Evolutionary conservation across 208 protist species (phyloP).

Genomic region (Balamuthia mandrillaris): DNA sequence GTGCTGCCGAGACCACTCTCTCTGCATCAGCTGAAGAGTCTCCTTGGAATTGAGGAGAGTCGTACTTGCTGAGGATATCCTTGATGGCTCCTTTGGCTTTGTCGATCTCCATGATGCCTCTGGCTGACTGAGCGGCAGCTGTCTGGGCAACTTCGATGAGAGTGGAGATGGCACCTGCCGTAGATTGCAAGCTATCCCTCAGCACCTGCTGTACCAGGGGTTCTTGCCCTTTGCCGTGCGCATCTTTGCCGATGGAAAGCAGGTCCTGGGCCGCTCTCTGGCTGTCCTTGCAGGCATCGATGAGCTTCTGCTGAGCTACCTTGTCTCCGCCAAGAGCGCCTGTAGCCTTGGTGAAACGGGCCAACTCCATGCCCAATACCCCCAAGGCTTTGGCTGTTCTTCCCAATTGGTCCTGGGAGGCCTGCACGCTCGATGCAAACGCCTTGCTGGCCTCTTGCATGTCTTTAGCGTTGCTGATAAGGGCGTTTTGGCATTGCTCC

Average conservation of each 20-base stretch:
- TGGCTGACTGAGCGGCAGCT: not conserved
- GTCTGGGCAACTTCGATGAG: not conserved
- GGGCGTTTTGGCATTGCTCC: not conserved
- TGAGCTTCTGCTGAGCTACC: not conserved
- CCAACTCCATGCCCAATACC: not conserved
- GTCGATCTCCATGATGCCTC: conserved; percentile 32
- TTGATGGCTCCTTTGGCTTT: not conserved
- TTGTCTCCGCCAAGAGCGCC: conserved; percentile 26
- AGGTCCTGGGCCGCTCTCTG: not conserved
- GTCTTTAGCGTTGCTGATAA: not conserved
- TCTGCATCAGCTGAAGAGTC: not conserved
- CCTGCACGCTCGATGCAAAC: not conserved
- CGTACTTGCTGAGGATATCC: not conserved
- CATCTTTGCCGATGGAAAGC: conserved; percentile 10
- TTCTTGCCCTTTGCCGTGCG: not conserved
- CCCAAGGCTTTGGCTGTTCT: not conserved
- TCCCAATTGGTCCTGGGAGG: not conserved
- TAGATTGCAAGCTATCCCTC: too few species aligned
- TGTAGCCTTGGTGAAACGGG: not conserved
- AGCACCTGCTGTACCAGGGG: not conserved
- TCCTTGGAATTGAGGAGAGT: not conserved
- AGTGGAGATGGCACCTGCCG: too few species aligned
- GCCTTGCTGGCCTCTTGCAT: not conserved
- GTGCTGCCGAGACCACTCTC: not conserved
- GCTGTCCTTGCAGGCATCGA: conserved; percentile 29